Base-by-base conservation (phyloP, 495 filamentous ascomycete genomes). In the Parathielavia hyrcaniae region DNA sequence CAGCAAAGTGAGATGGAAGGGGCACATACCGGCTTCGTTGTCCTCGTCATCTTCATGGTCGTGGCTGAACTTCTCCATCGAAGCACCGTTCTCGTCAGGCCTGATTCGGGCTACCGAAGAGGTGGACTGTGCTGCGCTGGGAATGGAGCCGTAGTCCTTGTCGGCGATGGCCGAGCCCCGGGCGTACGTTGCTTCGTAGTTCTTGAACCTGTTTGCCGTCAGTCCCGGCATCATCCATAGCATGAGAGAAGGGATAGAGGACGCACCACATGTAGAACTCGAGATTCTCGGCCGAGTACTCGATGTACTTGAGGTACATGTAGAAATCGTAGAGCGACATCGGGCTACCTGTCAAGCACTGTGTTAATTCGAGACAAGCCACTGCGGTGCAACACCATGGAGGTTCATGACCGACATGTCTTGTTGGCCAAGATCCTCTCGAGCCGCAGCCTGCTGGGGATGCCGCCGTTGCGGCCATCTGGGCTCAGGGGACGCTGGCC, bases 221-320 rank as follows among this genome's bases (percentile, higher is more conserved):
- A 50, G 36, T 14, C 2, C 3, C 19, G 4, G 7, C 11, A 17
- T n/a, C 16, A n/a, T 20, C 30, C 41, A 13, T 17, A 20, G 17
- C 5, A 13, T 5, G 12, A 26, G 22, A 19, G 5, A 7, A 17
- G 49, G 5, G n/a, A 10, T 12, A 7, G 35, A 30, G 26, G n/a
- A 86, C 85, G 62, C 88, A 90, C 87, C 86, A 90, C 30, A 87
- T 81, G 65, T 90, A 89, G 43, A 88, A 86, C 66, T 89, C 84
- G 55, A 91, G 79, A 43, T 72, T 72, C 60, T 72, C 70, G 16
- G 67, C 57, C 36, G 70, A 72, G 59, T 62, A 68, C 61, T 72
- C 70, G 38, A 72, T 71, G 65, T 72, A 65, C 61, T 71, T 71
- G n/a, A 72, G 65, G 51, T 72, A 72, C 70, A 72, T 72, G 61